Evolutionary conservation across 306 rosid species (phyloP), one percentile per base, ranked within the genome.

Genomic region (Quercus glauca): DNA sequence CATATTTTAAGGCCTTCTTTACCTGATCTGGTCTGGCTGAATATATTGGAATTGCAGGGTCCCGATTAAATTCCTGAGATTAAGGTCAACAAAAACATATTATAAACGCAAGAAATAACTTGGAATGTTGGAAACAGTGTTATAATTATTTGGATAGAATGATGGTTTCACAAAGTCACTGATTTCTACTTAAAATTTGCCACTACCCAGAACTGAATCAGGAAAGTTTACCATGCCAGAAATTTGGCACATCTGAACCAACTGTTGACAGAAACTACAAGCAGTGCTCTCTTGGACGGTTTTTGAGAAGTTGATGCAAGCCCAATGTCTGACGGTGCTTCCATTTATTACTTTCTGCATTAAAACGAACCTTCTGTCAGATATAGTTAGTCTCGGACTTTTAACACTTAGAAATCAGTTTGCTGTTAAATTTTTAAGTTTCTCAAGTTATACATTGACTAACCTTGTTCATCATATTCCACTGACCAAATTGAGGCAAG

Each of bases 201-300:
- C 49, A 70, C 20, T 26, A 76, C 3, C 49, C 69, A 58, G n/a
- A 56, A 63, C 25, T 57, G 57, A 57, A 67, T 49, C 57, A 28
- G 72, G 74, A 75, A 80, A 71, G 73, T 53, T 82, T 87, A 87
- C 91, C 88, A 87, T 85, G 85, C 91, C 88, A 56, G 91, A 82
- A 75, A 85, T 82, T 85, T 85, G 87, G 78, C 91, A 87, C 91
- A 87, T 87, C 71, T 87, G 91, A 79, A 82, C 88, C 69, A 87
- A 79, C 70, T 87, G 85, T 71, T 87, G 91, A 78, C 91, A 87
- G 78, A 87, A 87, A 41, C 84, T 87, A 49, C 82, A 80, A 75
- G 82, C 91, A 18, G 80, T 84, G 31, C 82, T 83, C 68, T 87
- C 89, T 83, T 87, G 88, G 72, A 85, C 86, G 55, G 76, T 85